Evolutionary conservation across 441 rosid species (phyloP).

Genomic region (Mallotus repandus): DNA sequence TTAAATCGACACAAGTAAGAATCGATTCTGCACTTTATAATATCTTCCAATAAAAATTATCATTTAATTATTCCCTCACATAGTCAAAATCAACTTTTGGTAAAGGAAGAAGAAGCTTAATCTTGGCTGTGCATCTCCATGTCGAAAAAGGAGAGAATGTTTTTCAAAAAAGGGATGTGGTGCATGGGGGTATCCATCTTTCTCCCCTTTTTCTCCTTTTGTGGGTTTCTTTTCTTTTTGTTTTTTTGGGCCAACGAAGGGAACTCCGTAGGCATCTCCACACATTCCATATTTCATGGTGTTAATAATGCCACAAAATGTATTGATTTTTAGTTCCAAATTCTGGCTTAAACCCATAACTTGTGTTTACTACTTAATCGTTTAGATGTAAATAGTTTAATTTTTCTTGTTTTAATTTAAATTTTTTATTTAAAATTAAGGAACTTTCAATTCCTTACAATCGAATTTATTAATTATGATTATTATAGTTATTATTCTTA

Average conservation of each 20-base stretch:
- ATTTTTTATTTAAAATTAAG: too few species aligned
- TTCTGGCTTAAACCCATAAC: neutral
- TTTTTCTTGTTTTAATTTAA: too few species aligned
- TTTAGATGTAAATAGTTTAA: too few species aligned
- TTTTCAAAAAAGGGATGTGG: neutral
- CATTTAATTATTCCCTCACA: too few species aligned
- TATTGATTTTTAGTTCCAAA: neutral
- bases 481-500: too few species aligned
- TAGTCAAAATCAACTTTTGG: constrained; percentile 17
- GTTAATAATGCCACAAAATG: neutral
- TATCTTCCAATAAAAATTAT: too few species aligned
- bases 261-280: constrained; percentile 5
- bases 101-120: constrained; percentile 6
- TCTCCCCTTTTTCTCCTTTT: neutral
- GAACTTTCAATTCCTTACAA: too few species aligned
- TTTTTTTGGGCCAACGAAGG: neutral
- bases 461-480: too few species aligned
- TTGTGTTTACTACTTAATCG: too few species aligned
- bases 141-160: neutral
- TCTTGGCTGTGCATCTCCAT: constrained; percentile 7
- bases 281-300: constrained; percentile 8
- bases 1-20: too few species aligned
- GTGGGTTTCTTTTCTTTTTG: neutral
- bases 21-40: too few species aligned
- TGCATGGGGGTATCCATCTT: neutral